Conservation (phyloP, 352 stramenopile genomes). For the Pythium chondricola region DNA sequence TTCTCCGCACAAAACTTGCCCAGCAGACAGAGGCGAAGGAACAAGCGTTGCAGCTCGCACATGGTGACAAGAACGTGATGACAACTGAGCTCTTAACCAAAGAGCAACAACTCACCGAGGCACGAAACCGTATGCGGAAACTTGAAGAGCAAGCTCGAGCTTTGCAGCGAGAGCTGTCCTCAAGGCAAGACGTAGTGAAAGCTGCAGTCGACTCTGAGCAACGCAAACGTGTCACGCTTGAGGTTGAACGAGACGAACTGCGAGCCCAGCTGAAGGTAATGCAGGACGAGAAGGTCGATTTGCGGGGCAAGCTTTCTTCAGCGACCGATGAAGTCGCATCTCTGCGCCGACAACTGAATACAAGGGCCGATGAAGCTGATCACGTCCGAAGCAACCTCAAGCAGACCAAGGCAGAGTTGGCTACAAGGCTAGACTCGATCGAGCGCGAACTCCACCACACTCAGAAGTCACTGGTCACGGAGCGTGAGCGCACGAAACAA, state of each 20-base stretch:
- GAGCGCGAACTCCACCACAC: conserved; percentile 18
- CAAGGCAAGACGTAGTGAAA: conserved; percentile 4
- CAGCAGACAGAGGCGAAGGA: conserved; percentile 17
- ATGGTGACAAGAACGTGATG: conserved; percentile 18
- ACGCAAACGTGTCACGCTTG: conserved; percentile 3
- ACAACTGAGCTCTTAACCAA: conserved; percentile 15
- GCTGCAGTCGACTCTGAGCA: conserved; percentile 5
- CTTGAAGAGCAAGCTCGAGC: conserved; percentile 18
- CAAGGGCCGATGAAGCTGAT: conserved; percentile 4
- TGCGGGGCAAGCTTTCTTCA: conserved; percentile 6
- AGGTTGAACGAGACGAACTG: conserved; percentile 11
- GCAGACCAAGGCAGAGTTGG: conserved; percentile 14
- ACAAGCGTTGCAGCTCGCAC: conserved; percentile 16
- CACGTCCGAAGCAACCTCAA: conserved; percentile 5
- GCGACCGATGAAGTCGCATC: conserved; percentile 13
- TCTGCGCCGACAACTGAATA: conserved; percentile 12
- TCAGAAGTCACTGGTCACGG: conserved; percentile 15
- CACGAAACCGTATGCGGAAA: conserved; percentile 10
- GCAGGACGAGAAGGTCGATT: conserved; percentile 11
- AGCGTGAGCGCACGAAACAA: conserved; percentile 16
- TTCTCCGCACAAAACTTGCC: conserved; percentile 5
- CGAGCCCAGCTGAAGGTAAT: conserved; percentile 6
- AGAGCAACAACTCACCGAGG: conserved; percentile 16
- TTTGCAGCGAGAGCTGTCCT: conserved; percentile 13
- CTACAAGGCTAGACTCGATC: conserved; percentile 12